Evolutionary conservation across 2,329 filamentous ascomycete species (phyloP).

Genomic region (Nothopassalora personata): DNA sequence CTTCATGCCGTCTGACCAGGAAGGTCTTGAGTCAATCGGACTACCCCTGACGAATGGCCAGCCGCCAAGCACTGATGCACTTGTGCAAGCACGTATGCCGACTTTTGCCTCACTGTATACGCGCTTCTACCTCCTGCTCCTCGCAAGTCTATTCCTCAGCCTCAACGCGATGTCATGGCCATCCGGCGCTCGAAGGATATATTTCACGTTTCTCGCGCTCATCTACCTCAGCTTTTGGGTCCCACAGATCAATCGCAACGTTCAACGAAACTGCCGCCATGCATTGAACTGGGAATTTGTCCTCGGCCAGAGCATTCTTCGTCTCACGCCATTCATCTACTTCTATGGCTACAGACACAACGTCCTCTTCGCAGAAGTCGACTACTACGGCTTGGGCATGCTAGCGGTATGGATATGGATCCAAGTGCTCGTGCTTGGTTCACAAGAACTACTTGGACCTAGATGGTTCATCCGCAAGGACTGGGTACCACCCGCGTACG

Average conservation of each 20-base stretch:
- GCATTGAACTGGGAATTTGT: constrained; percentile 91
- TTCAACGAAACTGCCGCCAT: constrained; percentile 82
- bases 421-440: constrained; percentile 71
- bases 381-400: constrained; percentile 58
- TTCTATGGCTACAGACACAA: constrained; percentile 77
- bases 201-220: constrained; percentile 60
- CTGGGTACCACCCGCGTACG: constrained; percentile 70
- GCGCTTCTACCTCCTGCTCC: constrained; percentile 57
- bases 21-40: constrained; percentile 34
- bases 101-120: constrained; percentile 54
- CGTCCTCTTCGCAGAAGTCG: constrained; percentile 69
- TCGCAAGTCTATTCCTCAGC: constrained; percentile 54
- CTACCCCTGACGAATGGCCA: constrained; percentile 38
- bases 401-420: constrained; percentile 78
- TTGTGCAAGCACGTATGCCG: constrained; percentile 21
- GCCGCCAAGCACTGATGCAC: constrained; percentile 11
- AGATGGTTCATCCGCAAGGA: constrained; percentile 73
- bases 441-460: constrained; percentile 80
- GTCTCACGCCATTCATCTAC: constrained; percentile 75
- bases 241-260: constrained; percentile 87
- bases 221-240: constrained; percentile 85
- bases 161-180: constrained; percentile 57
- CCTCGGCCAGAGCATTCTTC: constrained; percentile 71
- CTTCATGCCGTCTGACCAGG: constrained; percentile 57
- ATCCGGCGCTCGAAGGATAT: constrained; percentile 47